Evolutionary conservation across 2,329 filamentous ascomycete species (phyloP), one percentile per base, ranked within the genome.

Genomic region (Cucurbitaria berberidis): DNA sequence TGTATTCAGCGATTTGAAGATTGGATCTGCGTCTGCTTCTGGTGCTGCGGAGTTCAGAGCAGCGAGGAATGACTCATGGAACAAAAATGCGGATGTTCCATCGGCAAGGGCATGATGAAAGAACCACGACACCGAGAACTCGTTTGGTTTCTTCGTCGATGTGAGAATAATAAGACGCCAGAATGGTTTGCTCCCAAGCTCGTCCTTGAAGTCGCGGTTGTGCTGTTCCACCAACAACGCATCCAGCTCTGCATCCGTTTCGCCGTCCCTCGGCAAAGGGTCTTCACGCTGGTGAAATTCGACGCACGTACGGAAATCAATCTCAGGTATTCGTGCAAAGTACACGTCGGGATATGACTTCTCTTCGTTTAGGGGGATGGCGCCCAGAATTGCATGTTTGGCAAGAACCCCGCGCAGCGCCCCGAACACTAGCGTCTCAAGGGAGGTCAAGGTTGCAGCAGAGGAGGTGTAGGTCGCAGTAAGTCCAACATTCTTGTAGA

Each of bases 101-200:
- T 83, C 80, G 2, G 75, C 76, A 44, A 82, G 68, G 2, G 75
- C 77, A 66, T 82, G 80, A 50, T 83, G 80, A 55, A 73, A 81
- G 9, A 81, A 67, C 64, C 80, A 82, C 2, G 64, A 66, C 1
- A 74, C 77, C 0, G 77, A 79, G 52, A 82, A 81, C 53, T 48
- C 60, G 2, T 59, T 26, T 1, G 41, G 38, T 3, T 43, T 27
- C 6, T 16, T 13, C 18, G 48, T 10, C 16, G 27, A 64, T 8
- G 34, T 50, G 5, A 55, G 22, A 19, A 82, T 59, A 16, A 74
- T 57, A 2, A 82, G 63, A 18, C 78, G 74, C 80, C 80, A 82
- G 55, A 76, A 77, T 1, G 79, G 76, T n/a, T 41, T 51, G 0
- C 51, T 54, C 9, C 52, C 54, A 16, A 69, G 42, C 3, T 65